Evolutionary conservation across 164 flowering plant species (phyloP).

Genomic region (Piper longum): DNA sequence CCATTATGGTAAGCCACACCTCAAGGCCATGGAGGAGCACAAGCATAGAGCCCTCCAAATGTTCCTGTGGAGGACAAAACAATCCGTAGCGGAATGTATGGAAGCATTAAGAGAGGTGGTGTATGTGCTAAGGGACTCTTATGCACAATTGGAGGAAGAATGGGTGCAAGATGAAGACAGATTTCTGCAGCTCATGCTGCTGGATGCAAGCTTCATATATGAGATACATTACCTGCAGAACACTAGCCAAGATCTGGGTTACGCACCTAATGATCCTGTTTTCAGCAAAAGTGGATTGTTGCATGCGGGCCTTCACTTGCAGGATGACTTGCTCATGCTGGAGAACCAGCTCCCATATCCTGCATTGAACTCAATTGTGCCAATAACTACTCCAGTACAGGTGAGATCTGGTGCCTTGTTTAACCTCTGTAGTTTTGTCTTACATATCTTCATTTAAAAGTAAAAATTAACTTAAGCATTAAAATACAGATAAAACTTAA

Average conservation of each 20-base stretch:
- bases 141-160: neutral
- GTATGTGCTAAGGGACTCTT: conserved; percentile 3
- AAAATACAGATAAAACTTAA: too few relatives aligned
- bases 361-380: conserved; percentile 1
- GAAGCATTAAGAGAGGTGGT: conserved; percentile 1
- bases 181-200: conserved; percentile 7
- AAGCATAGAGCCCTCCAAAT: conserved; percentile 6
- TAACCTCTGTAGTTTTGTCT: neutral
- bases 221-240: neutral
- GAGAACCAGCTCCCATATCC: conserved; percentile 12
- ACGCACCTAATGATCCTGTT: conserved; percentile 6
- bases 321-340: conserved; percentile 11
- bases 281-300: conserved; percentile 2
- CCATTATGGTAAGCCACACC: conserved; percentile 3
- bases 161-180: neutral
- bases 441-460: neutral
- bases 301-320: conserved; percentile 3
- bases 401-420: neutral
- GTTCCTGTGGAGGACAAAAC: neutral
- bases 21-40: conserved; percentile 9
- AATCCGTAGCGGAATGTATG: neutral
- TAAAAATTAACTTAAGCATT: too few relatives aligned
- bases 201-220: conserved; percentile 7
- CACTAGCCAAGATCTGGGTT: neutral
- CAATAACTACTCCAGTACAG: neutral